Evolutionary conservation across 192 early-diverging fungal species (phyloP).

Genomic region (Lobulomyces angularis): DNA sequence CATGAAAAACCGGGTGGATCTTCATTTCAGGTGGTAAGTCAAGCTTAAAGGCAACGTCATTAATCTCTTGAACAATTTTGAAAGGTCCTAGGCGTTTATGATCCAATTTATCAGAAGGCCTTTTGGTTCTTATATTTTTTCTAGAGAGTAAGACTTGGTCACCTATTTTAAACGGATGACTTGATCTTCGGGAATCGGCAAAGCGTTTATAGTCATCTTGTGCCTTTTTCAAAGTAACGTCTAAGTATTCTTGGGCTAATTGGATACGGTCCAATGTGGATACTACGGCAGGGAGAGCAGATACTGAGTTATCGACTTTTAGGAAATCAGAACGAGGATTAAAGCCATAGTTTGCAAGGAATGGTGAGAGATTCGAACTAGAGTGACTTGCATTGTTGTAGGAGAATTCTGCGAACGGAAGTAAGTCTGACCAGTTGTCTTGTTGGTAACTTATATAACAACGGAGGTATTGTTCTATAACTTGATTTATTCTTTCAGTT

Average conservation of each 20-base stretch:
- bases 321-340: constrained; percentile 7
- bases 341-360: constrained; percentile 18
- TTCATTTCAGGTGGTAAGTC: constrained; percentile 13
- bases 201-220: constrained; percentile 8
- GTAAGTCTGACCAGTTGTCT: constrained; percentile 19
- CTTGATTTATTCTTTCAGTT: constrained; percentile 24
- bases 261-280: neutral
- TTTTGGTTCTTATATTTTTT: constrained; percentile 5
- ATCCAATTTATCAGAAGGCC: constrained; percentile 5
- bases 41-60: constrained; percentile 4
- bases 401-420: constrained; percentile 14
- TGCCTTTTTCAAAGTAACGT: neutral
- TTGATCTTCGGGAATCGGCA: neutral
- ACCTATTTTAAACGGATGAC: constrained; percentile 3
- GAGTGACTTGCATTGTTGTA: constrained; percentile 13
- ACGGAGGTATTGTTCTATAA: constrained; percentile 14
- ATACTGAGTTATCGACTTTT: neutral
- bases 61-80: constrained; percentile 5
- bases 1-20: constrained; percentile 30
- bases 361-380: constrained; percentile 8
- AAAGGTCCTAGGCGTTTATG: constrained; percentile 12
- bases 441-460: constrained; percentile 12
- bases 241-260: neutral
- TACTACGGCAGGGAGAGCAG: neutral
- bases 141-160: constrained; percentile 9